Percentiles rank a stretch among this genome's conserved stretches.
Evolutionary conservation across 2,329 filamentous ascomycete species (phyloP).

Genomic region (Pseudogymnoascus sp.): DNA sequence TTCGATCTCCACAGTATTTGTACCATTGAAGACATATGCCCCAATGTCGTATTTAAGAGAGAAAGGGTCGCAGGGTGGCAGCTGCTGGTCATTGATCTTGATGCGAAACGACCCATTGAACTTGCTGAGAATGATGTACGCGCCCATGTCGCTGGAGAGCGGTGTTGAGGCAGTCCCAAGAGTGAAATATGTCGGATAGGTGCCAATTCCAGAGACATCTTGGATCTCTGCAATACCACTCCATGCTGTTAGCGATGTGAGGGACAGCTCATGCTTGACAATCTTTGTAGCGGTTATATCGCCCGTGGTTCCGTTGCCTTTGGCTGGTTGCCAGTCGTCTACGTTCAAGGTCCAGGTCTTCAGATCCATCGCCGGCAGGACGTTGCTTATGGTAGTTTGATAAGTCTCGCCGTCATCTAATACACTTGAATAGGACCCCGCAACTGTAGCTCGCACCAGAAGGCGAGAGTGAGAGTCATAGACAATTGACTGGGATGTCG

Average conservation of each 20-base stretch:
- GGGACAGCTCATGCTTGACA: constrained; percentile 2
- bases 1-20: not conserved
- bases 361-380: not conserved
- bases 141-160: not conserved
- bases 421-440: not conserved
- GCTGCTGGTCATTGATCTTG: not conserved
- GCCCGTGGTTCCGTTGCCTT: not conserved
- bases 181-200: not conserved
- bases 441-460: not conserved
- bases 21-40: not conserved
- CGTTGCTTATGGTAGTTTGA: not conserved
- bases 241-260: constrained; percentile 1
- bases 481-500: not conserved
- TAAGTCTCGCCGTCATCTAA: constrained; percentile 1
- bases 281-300: not conserved
- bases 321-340: constrained; percentile 7
- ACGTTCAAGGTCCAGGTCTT: not conserved
- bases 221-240: constrained; percentile 2
- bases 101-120: not conserved
- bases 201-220: constrained; percentile 7
- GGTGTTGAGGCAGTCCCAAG: not conserved
- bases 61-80: not conserved
- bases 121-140: not conserved
- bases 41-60: not conserved
- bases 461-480: not conserved